A percentile compares a stretch with the other conserved stretches of the same genome.
These are phyloP conservation scores for Ustulina deusta DNA, from an alignment of 2,329 filamentous ascomycete species.

Conservation along the genomic window DNA sequence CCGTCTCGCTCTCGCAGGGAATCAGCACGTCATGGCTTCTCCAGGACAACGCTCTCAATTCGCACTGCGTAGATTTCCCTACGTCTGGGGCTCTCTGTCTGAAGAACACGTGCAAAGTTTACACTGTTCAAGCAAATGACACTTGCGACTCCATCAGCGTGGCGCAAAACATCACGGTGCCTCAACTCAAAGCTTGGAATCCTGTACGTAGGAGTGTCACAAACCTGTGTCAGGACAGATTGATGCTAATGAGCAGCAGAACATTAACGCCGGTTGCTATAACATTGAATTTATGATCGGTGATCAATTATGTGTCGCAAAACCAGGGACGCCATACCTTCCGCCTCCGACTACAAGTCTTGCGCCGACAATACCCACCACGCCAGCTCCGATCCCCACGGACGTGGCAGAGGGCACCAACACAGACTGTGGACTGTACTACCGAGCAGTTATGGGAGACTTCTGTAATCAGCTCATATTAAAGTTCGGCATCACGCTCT, in stretches of 20 bases:
- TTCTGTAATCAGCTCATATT: conserved; percentile 16
- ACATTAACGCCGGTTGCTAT: too few species aligned
- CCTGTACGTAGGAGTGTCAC: conserved; percentile 1
- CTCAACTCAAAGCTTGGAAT: conserved; percentile 8
- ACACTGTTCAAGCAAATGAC: background rate
- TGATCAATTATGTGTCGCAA: background rate
- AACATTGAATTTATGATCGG: too few species aligned
- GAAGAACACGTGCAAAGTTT: background rate
- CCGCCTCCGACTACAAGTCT: background rate
- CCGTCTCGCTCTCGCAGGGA: background rate
- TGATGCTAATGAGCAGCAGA: too few species aligned
- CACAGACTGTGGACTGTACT: background rate
- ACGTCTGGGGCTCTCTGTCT: conserved; percentile 1
- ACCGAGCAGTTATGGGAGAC: conserved; percentile 1
- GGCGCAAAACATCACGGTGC: background rate
- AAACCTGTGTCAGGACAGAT: too few species aligned
- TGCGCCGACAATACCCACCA: background rate
- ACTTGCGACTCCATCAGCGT: conserved; percentile 15
- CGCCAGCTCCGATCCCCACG: background rate
- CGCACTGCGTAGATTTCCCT: conserved; percentile 7
- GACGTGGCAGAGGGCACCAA: background rate
- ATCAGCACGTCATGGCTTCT: conserved; percentile 13
- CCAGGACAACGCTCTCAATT: background rate
- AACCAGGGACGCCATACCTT: background rate
- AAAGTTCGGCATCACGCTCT: background rate